Evolutionary conservation across 345 rosid species (phyloP).

Genomic region (Laguncularia racemosa): DNA sequence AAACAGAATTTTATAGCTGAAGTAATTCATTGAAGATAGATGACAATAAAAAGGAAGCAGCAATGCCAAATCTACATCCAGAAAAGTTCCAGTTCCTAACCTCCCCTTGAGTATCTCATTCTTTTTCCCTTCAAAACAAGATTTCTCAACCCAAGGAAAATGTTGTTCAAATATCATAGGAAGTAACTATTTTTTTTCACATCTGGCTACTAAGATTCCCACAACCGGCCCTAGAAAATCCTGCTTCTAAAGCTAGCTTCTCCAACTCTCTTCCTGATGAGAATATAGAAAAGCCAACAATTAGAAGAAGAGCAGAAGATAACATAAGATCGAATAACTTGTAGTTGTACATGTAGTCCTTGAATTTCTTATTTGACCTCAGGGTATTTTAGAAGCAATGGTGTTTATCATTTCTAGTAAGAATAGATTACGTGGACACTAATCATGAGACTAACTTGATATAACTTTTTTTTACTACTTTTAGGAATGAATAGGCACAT

Average conservation of each 20-base stretch:
- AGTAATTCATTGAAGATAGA: no score
- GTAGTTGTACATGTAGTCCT: no score
- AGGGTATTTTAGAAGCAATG: not conserved
- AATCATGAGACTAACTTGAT: not conserved
- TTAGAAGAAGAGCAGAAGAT: no score
- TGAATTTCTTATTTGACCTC: not conserved
- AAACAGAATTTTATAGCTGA: no score
- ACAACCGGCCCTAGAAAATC: constrained; percentile 68
- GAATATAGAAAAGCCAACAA: not conserved
- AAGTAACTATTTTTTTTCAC: constrained; percentile 16
- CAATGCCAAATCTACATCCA: not conserved
- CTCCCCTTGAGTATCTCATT: no score
- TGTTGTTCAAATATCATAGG: constrained; percentile 3
- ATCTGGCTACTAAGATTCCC: constrained; percentile 72
- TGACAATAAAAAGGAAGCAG: not conserved
- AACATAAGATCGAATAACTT: no score
- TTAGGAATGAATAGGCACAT: not conserved
- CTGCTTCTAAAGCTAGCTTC: constrained; percentile 60
- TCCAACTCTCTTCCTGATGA: constrained; percentile 69
- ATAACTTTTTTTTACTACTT: not conserved
- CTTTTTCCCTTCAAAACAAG: no score
- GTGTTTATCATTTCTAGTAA: not conserved
- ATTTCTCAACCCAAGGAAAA: not conserved
- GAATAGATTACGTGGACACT: no score
- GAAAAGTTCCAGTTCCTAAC: not conserved